phyloP scores from a whole-genome alignment of 2,329 filamentous ascomycete genomes.

The Blumeriella jaapii region DNA sequence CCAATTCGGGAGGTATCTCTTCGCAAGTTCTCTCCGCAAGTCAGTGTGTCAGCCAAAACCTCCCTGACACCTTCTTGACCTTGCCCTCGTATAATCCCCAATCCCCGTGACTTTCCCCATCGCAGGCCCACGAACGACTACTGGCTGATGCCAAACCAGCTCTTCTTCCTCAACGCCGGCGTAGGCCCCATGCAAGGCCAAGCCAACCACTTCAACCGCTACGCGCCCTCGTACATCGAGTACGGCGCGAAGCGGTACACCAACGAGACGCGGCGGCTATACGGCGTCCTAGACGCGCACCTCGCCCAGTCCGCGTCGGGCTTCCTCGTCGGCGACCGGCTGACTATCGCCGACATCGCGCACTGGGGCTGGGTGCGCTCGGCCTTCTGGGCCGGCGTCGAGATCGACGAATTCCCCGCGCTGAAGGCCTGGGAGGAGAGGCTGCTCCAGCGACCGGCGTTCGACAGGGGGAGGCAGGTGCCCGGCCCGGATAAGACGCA shows the following conservation, averaged over 20 bases:
- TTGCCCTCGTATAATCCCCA: background rate
- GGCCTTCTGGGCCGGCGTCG: conserved; percentile 40
- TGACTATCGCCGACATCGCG: conserved; percentile 69
- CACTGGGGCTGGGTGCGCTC: conserved; percentile 45
- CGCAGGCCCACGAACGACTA: background rate
- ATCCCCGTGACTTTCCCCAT: background rate
- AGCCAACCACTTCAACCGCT: conserved; percentile 72
- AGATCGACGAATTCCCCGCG: conserved; percentile 64
- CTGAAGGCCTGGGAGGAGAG: conserved; percentile 68
- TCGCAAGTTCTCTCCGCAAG: too few relatives aligned
- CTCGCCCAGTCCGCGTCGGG: conserved; percentile 45
- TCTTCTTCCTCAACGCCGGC: conserved; percentile 68
- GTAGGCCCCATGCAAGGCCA: conserved; percentile 56
- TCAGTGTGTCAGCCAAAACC: too few relatives aligned
- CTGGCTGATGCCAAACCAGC: too few relatives aligned
- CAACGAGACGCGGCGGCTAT: conserved; percentile 76
- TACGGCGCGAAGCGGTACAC: conserved; percentile 75
- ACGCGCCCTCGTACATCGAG: conserved; percentile 70
- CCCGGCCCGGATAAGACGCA: conserved; percentile 55
- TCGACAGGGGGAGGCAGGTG: conserved; percentile 67
- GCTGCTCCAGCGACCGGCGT: conserved; percentile 55
- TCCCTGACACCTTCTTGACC: too few relatives aligned
- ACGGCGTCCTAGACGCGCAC: conserved; percentile 64
- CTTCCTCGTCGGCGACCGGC: conserved; percentile 54
- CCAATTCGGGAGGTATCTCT: too few relatives aligned